Base-by-base conservation (phyloP, 2,329 filamentous ascomycete species). In the Chaetomium globosum region DNA sequence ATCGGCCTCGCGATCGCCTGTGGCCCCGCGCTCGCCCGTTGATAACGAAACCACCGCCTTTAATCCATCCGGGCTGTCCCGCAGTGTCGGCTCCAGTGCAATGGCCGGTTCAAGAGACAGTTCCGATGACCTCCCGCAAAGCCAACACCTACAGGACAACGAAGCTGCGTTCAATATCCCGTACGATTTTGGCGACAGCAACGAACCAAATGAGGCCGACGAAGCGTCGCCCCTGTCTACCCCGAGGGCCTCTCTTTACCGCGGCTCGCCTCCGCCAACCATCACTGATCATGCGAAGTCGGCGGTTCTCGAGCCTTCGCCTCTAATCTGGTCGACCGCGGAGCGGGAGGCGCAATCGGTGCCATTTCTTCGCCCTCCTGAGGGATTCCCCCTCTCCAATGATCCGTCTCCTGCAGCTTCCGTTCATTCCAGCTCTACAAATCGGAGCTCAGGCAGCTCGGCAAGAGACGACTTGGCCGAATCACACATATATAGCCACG, bases 401-500 rank as follows among this genome's bases (percentile, higher is more conserved):
- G 56, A 60, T 3, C 55, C 61, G 19, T 71, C 71, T n/a, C 70
- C 68, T 1, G 61, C 43, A 4, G 65, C 48, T 2, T 73, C 73
- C 1, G 61, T 69, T 6, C 68, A 71, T 23, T 75, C 74, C 1
- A 72, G 64, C 19, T 64, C 72, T 21, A 70, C 73, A 12, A 71
- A 69, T 43, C 72, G 72, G 33, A 71, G 69, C 26, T 74, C 75
- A 23, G 70, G 73, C 13, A 67, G 69, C 43, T 70, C 77, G 36
- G 71, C 63, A 51, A 67, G 74, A 13, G 81, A 86, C 39, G 85
- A 88, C 66, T 78, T 90, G 23, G 77, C 83, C 3, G 79, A 85
- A 67, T 94, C 91, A 5, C 88, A 85, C 49, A 73, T 93, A 1
- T 94, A 90, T 72, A 92, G 86, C 43, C 90, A 92, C 65, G 89